Conservation (phyloP, 208 protist species). For the Trypanosoma melophagium region DNA sequence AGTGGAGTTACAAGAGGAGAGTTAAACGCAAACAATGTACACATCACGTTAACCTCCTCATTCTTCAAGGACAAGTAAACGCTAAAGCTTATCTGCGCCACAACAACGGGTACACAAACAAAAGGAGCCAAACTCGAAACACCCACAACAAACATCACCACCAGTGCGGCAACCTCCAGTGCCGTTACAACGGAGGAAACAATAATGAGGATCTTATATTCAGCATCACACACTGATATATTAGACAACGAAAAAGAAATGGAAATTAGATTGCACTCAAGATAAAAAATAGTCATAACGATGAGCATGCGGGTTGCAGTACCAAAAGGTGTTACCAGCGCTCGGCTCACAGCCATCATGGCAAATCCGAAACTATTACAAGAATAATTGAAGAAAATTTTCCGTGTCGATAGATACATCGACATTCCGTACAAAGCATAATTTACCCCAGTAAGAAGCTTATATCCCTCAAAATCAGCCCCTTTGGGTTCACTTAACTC, state of each 20-base stretch:
- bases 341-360: conserved; percentile 16
- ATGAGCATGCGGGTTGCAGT: conserved; percentile 29
- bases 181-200: too few species aligned
- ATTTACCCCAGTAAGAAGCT: conserved; percentile 38
- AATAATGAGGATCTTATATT: too few species aligned
- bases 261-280: conserved; percentile 21
- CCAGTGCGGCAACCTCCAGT: conserved; percentile 5
- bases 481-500: conserved; percentile 2
- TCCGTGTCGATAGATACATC: conserved; percentile 57
- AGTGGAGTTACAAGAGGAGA: too few species aligned
- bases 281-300: conserved; percentile 15
- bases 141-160: conserved; percentile 8
- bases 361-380: conserved; percentile 77
- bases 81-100: too few species aligned
- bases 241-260: too few species aligned
- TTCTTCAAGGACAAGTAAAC: too few species aligned
- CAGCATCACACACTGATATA: too few species aligned
- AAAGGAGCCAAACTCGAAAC: too few species aligned
- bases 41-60: too few species aligned
- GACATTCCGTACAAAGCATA: conserved; percentile 48
- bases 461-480: conserved; percentile 40
- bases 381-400: conserved; percentile 59
- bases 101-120: too few species aligned
- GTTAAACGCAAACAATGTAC: too few species aligned
- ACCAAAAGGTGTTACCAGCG: conserved; percentile 3